These are phyloP conservation scores for Ceratocystis alfenasii DNA, from an alignment of 2,329 filamentous ascomycete species.

Conservation along the genomic window DNA sequence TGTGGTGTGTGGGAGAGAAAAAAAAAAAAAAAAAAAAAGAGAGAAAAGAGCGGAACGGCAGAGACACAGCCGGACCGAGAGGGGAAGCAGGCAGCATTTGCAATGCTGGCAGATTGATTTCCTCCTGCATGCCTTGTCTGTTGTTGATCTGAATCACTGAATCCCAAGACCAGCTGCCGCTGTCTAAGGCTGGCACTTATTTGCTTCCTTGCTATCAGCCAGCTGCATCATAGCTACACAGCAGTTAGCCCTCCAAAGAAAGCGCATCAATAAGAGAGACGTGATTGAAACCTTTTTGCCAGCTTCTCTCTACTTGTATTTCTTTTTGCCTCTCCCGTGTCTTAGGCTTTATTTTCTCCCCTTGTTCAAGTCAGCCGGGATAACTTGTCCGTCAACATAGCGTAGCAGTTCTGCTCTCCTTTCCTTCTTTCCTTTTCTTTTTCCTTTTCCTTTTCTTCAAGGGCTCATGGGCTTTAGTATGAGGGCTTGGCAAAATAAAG, in stretches of 20 bases:
- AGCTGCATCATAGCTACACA: no score
- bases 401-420: neutral
- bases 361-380: neutral
- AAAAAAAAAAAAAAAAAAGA: neutral
- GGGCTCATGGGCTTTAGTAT: neutral
- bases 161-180: no score
- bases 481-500: neutral
- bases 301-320: neutral
- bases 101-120: neutral
- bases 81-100: neutral
- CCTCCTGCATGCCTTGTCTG: neutral
- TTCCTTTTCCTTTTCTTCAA: neutral
- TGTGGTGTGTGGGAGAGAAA: neutral
- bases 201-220: no score
- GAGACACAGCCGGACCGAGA: slow-evolving; percentile 3
- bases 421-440: neutral
- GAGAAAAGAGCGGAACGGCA: neutral
- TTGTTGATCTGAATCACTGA: neutral
- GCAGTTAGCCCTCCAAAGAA: no score
- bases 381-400: neutral
- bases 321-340: neutral
- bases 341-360: neutral
- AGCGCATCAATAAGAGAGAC: neutral
- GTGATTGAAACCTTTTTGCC: neutral
- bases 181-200: no score